Evolutionary conservation across 352 stramenopile genomes (phyloP), one percentile per base, ranked within the genome.

Genomic region (Phytopythium oedochilum): DNA sequence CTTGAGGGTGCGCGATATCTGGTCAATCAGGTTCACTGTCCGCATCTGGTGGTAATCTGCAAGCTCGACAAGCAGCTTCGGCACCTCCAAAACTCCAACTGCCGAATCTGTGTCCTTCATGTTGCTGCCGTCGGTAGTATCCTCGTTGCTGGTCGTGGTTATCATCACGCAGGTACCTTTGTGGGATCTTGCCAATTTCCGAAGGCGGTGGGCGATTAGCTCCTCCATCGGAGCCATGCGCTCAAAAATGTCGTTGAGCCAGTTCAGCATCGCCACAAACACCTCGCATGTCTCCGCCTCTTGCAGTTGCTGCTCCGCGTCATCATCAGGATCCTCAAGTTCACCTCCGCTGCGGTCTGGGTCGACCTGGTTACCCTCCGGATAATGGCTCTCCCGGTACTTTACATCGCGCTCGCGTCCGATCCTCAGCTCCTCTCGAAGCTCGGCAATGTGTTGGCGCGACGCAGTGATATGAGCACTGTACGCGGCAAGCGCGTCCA

Each of bases 1-100:
- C 32, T 70, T 66, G 32, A 87, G 71, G 14, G 73, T 85, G 15
- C 76, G 66, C 15, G 67, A 55, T 48, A 86, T 84, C 28, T 73
- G 73, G 34, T 87, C 71, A 0, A 62, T 56, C 12, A 85, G 53
- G 42, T 73, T 85, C 26, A 68, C 59, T 10, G 61, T 72, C 35
- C 77, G 55, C 31, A 78, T 45, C 8, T 53, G 66, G 38, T 87
- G 76, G 25, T 62, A 72, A 23, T 67, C 39, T 34, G 68, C 52
- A 2, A 78, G 45, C 14, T 60, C 69, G 4, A 40, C 60, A 7
- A 84, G 29, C 7, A 68, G 55, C 22, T 58, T 47, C 9, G 31
- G 49, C 25, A 69, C 45, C 18, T 38, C 45, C 18, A 51, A 20
- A 4, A 47, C 40, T 1, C 32, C 60, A 29, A 66, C 61, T 20